These are phyloP conservation scores for Scedosporium minutisporum DNA, from an alignment of 2,329 filamentous ascomycete species.

Conservation along the genomic window DNA sequence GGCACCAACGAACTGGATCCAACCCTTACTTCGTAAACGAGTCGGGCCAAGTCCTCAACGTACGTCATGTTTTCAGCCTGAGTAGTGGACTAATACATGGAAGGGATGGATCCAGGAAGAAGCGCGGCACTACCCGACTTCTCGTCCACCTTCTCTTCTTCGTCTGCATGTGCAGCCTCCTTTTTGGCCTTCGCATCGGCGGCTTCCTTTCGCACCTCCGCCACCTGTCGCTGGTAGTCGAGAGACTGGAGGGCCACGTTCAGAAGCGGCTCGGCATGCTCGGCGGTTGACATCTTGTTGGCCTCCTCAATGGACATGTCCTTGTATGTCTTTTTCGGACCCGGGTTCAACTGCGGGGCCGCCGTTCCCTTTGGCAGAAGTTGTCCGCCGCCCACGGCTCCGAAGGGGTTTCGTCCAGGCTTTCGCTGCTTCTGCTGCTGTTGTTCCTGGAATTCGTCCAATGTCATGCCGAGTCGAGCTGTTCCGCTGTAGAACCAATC, in stretches of 20 bases:
- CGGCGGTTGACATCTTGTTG: slow-evolving; percentile 24
- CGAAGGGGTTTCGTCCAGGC: slow-evolving; percentile 15
- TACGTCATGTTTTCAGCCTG: not conserved
- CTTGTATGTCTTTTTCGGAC: slow-evolving; percentile 13
- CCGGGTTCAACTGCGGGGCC: not conserved
- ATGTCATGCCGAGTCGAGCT: not conserved
- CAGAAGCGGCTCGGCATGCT: slow-evolving; percentile 32
- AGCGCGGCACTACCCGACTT: slow-evolving; percentile 5
- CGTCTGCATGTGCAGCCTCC: not conserved
- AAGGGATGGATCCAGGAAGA: not conserved
- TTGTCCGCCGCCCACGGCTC: slow-evolving; percentile 28
- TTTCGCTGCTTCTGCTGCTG: not conserved
- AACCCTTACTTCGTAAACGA: not conserved
- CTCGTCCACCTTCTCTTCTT: not conserved
- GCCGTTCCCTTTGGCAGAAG: slow-evolving; percentile 14
- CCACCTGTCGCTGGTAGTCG: not conserved
- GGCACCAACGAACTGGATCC: not conserved
- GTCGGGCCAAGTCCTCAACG: not conserved
- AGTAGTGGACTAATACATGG: not conserved
- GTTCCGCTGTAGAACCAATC: slow-evolving; percentile 6
- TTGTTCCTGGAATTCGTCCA: not conserved
- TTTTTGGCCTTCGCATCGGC: not conserved
- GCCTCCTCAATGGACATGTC: slow-evolving; percentile 27
- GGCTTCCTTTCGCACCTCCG: not conserved
- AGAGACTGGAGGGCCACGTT: slow-evolving; percentile 24